These are phyloP conservation scores for Tolypocladium ovalisporum DNA, from an alignment of 2,329 filamentous ascomycete species.

Conservation along the genomic window DNA sequence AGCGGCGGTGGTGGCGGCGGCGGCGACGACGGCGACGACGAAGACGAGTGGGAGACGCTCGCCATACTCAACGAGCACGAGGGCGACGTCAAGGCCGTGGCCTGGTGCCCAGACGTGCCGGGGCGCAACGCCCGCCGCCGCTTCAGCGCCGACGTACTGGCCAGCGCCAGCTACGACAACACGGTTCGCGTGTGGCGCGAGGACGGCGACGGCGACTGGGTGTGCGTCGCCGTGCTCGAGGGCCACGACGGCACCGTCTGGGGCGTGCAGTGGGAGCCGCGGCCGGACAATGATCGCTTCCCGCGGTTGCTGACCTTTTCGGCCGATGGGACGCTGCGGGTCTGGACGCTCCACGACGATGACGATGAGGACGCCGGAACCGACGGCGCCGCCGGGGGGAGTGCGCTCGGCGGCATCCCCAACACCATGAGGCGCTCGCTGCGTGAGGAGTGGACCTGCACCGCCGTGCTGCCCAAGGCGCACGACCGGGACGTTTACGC, in stretches of 20 bases:
- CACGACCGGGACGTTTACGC: constrained; percentile 81
- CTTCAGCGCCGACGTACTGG: constrained; percentile 61
- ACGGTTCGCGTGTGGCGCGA: constrained; percentile 82
- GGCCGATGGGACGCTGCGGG: constrained; percentile 66
- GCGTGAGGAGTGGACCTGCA: constrained; percentile 76
- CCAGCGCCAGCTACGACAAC: constrained; percentile 89
- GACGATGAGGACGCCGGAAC: constrained; percentile 17
- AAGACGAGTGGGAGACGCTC: constrained; percentile 94
- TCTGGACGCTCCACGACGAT: constrained; percentile 63
- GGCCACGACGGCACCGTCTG: constrained; percentile 84
- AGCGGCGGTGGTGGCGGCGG: constrained; percentile 56
- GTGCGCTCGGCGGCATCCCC: constrained; percentile 55
- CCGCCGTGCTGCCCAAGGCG: constrained; percentile 58
- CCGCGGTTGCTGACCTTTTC: constrained; percentile 70
- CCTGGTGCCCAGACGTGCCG: constrained; percentile 70
- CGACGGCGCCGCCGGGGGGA: constrained; percentile 21
- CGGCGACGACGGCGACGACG: constrained; percentile 56
- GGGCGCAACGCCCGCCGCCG: constrained; percentile 32
- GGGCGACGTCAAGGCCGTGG: constrained; percentile 87
- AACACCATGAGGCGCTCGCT: constrained; percentile 74
- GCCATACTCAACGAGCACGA: constrained; percentile 92
- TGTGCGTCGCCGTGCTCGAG: constrained; percentile 70
- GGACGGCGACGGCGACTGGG: constrained; percentile 84
- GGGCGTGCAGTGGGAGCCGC: constrained; percentile 64
- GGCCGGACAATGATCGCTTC: constrained; percentile 29